These are phyloP conservation scores for Teratosphaeria epicoccoides DNA, from an alignment of 2,329 filamentous ascomycete species.

Conservation along the genomic window DNA sequence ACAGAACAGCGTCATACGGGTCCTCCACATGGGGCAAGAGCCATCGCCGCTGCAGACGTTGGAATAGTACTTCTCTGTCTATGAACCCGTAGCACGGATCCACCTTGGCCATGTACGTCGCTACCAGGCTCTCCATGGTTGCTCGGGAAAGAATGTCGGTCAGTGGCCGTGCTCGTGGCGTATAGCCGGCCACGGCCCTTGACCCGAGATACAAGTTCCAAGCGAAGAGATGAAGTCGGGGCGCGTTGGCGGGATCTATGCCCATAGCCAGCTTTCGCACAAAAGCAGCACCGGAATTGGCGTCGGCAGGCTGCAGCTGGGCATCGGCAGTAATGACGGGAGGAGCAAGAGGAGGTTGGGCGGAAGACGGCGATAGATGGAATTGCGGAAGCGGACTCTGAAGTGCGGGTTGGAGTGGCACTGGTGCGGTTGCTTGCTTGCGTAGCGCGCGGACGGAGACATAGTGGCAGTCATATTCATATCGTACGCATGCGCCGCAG, in stretches of 20 bases:
- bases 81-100: conserved; percentile 42
- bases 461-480: conserved; percentile 42
- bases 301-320: conserved; percentile 34
- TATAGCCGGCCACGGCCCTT: conserved; percentile 6
- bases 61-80: conserved; percentile 18
- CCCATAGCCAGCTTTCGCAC: conserved; percentile 39
- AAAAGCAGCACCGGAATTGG: conserved; percentile 45
- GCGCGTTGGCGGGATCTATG: conserved; percentile 41
- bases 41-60: conserved; percentile 27
- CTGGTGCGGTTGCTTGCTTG: conserved; percentile 14
- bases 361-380: conserved; percentile 2
- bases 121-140: conserved; percentile 35
- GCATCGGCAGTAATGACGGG: conserved; percentile 5
- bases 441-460: conserved; percentile 1
- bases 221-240: conserved; percentile 41
- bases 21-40: conserved; percentile 9
- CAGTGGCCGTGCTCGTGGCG: conserved; percentile 20
- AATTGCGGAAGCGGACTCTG: conserved; percentile 1
- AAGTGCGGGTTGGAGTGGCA: conserved; percentile 16
- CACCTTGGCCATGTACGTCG: conserved; percentile 41
- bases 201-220: conserved; percentile 37
- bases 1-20: conserved; percentile 38
- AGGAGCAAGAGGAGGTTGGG: not conserved
- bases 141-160: conserved; percentile 35
- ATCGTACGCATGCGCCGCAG: conserved; percentile 40